phyloP scores from a whole-genome alignment of 2,329 filamentous ascomycete genomes.

The Aspergillus texensis region DNA sequence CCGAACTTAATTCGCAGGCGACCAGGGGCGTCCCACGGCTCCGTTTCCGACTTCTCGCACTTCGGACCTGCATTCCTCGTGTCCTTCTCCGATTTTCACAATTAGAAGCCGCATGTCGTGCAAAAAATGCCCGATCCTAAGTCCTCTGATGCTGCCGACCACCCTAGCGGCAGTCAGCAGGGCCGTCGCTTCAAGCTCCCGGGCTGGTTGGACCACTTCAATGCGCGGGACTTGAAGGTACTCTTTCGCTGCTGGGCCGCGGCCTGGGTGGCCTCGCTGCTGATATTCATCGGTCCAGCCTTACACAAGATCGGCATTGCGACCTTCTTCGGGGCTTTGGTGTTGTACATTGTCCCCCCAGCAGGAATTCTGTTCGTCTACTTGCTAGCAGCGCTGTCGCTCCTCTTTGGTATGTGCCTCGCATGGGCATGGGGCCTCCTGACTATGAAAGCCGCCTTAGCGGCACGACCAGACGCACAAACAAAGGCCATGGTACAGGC shows the following conservation, averaged over 20 bases:
- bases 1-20: neutral
- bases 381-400: conserved; percentile 45
- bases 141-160: neutral
- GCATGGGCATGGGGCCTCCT: conserved; percentile 55
- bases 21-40: neutral
- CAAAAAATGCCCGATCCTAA: conserved; percentile 1
- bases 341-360: conserved; percentile 51
- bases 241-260: conserved; percentile 52
- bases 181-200: conserved; percentile 24
- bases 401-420: conserved; percentile 50
- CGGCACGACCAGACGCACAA: conserved; percentile 43
- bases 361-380: conserved; percentile 50
- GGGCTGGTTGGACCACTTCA: conserved; percentile 48
- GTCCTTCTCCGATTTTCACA: neutral
- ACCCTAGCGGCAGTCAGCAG: neutral
- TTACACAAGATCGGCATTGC: conserved; percentile 47
- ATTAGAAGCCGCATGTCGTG: neutral
- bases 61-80: neutral
- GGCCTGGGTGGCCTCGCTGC: conserved; percentile 49
- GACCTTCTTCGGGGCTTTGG: conserved; percentile 48
- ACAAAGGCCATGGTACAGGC: conserved; percentile 36
- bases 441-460: conserved; percentile 51
- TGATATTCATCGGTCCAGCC: conserved; percentile 52
- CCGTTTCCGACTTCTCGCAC: neutral
- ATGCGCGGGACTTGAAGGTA: conserved; percentile 50